Evolutionary conservation across 192 early-diverging fungal genomes (phyloP), one percentile per base, ranked within the genome.

Genomic region (Globomyces pollinis-pini): DNA sequence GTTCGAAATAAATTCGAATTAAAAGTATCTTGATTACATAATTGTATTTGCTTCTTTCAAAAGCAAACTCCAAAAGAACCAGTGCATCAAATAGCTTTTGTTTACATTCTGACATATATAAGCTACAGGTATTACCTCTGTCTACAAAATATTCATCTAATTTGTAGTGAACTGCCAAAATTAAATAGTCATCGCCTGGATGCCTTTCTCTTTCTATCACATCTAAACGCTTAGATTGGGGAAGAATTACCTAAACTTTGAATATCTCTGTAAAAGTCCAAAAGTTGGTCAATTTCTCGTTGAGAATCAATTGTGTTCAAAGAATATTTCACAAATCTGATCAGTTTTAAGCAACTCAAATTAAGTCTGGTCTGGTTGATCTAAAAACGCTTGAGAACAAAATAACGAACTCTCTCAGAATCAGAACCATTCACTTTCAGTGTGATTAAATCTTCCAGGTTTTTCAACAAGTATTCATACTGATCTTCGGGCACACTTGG

Each of bases 21-120:
- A 93, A 76, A n/a, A 88, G 69, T 18, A 97, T 78, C 65, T 88
- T 93, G 52, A 97, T 85, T 64, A 90, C 81, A 62, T 85, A 93
- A 64, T 87, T 91, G 70, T 81, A 75, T 39, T 78, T 81, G 75
- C 89, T 93, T 32, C 79, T 81, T 35, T 62, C 63, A 28, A 93
- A 68, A 0, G 88, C 90, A 6, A 72, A 71, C 65, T 94, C 91
- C 34, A 97, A 63, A 6, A 97, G 56, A 11, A 78, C 68, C 3
- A 85, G 65, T 0, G 86, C 78, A 1, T 65, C 51, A 47, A 33
- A 69, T 30, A 63, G 7, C 8, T 47, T 18, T 15, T 18, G 45
- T 47, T 7, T 4, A n/a, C n/a, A n/a, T n/a, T n/a, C n/a, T n/a
- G n/a, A n/a, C n/a, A n/a, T n/a, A 15, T 26, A 47, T 5, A 47